These are phyloP conservation scores for Elongisporangium prolatum DNA, from an alignment of 352 stramenopile species.

Conservation along the genomic window DNA sequence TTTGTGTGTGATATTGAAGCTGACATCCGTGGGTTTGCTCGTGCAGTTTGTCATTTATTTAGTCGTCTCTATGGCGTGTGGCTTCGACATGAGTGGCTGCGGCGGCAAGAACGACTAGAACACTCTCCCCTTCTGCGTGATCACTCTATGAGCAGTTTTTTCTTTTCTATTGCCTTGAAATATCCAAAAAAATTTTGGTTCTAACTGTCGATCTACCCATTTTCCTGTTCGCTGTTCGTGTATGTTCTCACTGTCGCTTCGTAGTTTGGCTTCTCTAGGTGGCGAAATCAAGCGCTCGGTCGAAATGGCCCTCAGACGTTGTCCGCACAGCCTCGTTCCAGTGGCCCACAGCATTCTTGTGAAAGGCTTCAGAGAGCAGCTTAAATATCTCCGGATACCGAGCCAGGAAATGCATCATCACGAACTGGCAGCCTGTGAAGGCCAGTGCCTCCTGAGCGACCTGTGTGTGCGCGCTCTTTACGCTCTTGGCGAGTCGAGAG, in stretches of 20 bases:
- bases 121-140: background rate
- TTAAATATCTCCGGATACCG: constrained; percentile 62
- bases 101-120: constrained; percentile 44
- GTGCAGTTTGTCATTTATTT: constrained; percentile 80
- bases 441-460: constrained; percentile 78
- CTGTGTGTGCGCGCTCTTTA: constrained; percentile 58
- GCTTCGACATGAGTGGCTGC: constrained; percentile 80
- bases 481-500: constrained; percentile 40
- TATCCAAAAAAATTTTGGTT: background rate
- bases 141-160: no score
- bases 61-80: constrained; percentile 83
- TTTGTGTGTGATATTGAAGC: background rate
- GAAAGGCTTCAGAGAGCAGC: constrained; percentile 54
- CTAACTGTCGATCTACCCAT: constrained; percentile 16
- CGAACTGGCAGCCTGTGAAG: constrained; percentile 81
- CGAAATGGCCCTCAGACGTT: constrained; percentile 69
- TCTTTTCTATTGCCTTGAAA: background rate
- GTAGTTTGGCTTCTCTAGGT: constrained; percentile 11
- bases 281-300: constrained; percentile 73
- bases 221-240: constrained; percentile 14
- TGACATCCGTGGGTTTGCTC: background rate
- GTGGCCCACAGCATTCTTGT: constrained; percentile 52
- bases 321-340: constrained; percentile 70
- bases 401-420: constrained; percentile 68
- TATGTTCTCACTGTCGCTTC: background rate